phyloP scores from a whole-genome alignment of 2,329 filamentous ascomycete species.

The Drechslerella coelobrocha region DNA sequence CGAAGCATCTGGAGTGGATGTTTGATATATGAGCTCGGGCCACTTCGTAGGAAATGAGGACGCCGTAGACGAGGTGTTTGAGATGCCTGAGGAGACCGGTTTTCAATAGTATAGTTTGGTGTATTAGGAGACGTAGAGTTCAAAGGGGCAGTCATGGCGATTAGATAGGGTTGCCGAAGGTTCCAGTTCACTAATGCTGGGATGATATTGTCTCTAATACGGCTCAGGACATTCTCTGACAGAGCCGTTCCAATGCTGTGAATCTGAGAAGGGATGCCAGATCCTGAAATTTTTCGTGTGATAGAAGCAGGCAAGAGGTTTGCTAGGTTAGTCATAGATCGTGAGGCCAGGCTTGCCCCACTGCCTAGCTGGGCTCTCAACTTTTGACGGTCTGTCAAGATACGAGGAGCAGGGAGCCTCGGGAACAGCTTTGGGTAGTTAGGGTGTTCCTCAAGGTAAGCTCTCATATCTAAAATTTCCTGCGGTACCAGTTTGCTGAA shows the following conservation, averaged over 20 bases:
- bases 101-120: slow-evolving; percentile 6
- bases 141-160: background rate
- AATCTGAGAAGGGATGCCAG: background rate
- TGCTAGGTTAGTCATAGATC: slow-evolving; percentile 35
- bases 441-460: slow-evolving; percentile 11
- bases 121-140: background rate
- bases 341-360: slow-evolving; percentile 12
- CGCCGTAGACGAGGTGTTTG: background rate
- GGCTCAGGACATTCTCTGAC: background rate
- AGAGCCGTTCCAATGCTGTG: slow-evolving; percentile 8
- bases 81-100: background rate
- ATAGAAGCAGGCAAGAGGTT: slow-evolving; percentile 21
- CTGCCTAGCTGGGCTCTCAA: slow-evolving; percentile 14
- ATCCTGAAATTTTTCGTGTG: slow-evolving; percentile 15
- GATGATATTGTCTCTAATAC: slow-evolving; percentile 22
- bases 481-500: slow-evolving; percentile 37
- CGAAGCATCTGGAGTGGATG: slow-evolving; percentile 38
- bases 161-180: background rate
- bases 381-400: slow-evolving; percentile 4
- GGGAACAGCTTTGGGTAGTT: slow-evolving; percentile 24
- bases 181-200: slow-evolving; percentile 31
- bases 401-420: background rate
- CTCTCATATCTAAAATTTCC: slow-evolving; percentile 35
- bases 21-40: slow-evolving; percentile 10
- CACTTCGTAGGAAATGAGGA: slow-evolving; percentile 12